phyloP scores from a whole-genome alignment of 768 basidiomycete species.

The Rhizopogon vinicolor region DNA sequence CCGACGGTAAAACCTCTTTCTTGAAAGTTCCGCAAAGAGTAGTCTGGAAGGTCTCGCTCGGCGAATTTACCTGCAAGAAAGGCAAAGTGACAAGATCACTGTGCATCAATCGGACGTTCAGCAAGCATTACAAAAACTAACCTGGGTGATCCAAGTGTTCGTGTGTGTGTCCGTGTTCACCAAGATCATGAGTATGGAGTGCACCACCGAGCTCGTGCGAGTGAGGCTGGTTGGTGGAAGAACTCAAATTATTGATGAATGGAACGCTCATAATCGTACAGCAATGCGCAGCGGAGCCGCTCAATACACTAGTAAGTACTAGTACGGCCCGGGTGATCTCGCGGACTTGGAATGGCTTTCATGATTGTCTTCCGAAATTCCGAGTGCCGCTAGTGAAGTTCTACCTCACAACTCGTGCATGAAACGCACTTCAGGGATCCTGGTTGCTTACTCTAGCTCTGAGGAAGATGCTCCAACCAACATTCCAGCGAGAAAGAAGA shows the following conservation, averaged over 20 bases:
- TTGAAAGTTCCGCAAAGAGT: conserved; percentile 74
- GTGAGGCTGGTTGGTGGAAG: conserved; percentile 34
- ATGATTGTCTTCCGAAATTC: no score
- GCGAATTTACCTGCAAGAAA: conserved; percentile 73
- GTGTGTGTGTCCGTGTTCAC: conserved; percentile 93
- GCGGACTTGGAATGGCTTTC: no score
- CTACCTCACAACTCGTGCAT: conserved; percentile 5
- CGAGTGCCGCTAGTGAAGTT: no score
- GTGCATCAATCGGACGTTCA: not conserved
- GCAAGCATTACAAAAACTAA: conserved; percentile 21
- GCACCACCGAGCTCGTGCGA: conserved; percentile 44
- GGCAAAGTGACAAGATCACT: not conserved
- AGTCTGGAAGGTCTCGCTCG: conserved; percentile 92
- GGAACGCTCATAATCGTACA: conserved; percentile 52
- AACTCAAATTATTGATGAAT: conserved; percentile 67
- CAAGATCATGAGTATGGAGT: conserved; percentile 48
- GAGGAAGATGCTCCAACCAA: conserved; percentile 30
- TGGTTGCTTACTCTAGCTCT: conserved; percentile 51
- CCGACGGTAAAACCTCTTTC: conserved; percentile 96
- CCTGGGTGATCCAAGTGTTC: conserved; percentile 90
- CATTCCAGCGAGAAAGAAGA: conserved; percentile 34
- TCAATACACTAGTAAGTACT: no score
- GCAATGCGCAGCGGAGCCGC: not conserved
- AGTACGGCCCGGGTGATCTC: conserved; percentile 13
- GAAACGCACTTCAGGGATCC: conserved; percentile 18